Percentiles rank a stretch among this genome's conserved stretches.
Conservation (phyloP, 768 basidiomycete genomes). For the Pleurotus djamor region DNA sequence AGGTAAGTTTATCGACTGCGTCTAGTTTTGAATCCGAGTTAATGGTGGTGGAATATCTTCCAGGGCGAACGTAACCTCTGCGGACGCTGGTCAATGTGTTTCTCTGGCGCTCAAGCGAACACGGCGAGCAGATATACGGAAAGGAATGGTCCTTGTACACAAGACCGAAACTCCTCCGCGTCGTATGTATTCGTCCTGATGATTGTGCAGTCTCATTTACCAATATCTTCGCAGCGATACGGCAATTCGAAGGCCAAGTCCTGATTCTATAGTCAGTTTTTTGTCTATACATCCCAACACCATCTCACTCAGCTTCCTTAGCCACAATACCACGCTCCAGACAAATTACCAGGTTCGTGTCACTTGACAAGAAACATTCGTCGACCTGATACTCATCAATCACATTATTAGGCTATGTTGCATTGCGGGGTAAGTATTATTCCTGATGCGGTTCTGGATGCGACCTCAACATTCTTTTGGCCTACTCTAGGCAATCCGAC, state of each 20-base stretch:
- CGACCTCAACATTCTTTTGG: conserved; percentile 5
- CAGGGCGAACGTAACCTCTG: conserved; percentile 77
- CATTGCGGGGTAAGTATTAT: conserved; percentile 73
- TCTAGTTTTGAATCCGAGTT: neutral
- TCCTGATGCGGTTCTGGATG: neutral
- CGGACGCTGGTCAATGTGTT: conserved; percentile 96
- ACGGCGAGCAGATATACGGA: conserved; percentile 75
- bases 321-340: conserved; percentile 92
- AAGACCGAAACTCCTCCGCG: conserved; percentile 77
- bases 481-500: conserved; percentile 70
- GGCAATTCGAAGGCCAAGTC: conserved; percentile 90
- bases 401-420: conserved; percentile 68
- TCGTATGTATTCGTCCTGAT: conserved; percentile 39
- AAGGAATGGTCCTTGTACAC: conserved; percentile 92
- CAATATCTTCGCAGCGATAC: conserved; percentile 49
- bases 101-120: conserved; percentile 91
- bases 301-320: conserved; percentile 19
- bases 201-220: neutral
- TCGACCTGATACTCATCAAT: neutral
- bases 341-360: conserved; percentile 81
- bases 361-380: neutral
- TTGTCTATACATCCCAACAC: neutral
- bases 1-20: conserved; percentile 40
- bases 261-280: conserved; percentile 84
- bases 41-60: neutral